phyloP scores from a whole-genome alignment of 305 asterid species.

The Nicotiana rustica region DNA sequence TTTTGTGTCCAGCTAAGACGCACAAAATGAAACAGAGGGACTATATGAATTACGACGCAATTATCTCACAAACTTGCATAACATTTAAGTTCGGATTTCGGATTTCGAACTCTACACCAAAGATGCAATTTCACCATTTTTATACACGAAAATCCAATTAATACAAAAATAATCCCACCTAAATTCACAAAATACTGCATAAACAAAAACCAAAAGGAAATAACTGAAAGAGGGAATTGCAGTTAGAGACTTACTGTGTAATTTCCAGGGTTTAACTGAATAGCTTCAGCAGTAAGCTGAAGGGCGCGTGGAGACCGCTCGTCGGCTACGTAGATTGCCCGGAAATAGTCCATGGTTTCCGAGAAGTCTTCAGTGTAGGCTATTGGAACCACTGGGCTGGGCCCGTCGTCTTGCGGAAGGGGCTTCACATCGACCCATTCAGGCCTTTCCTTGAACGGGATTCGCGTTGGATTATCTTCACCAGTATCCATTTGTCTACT shows the following conservation, averaged over 20 bases:
- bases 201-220: not conserved
- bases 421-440: slow-evolving; percentile 90
- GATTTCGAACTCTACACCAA: not conserved
- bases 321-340: slow-evolving; percentile 81
- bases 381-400: slow-evolving; percentile 83
- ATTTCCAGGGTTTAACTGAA: slow-evolving; percentile 79
- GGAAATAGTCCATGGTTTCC: slow-evolving; percentile 88
- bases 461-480: slow-evolving; percentile 17
- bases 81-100: not conserved
- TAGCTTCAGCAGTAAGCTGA: slow-evolving; percentile 77
- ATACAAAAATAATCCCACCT: slow-evolving; percentile 9
- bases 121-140: not conserved
- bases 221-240: not conserved
- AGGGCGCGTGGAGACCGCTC: slow-evolving; percentile 88
- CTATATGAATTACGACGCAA: not conserved
- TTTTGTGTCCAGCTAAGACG: too few relatives aligned
- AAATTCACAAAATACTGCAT: slow-evolving; percentile 6
- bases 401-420: slow-evolving; percentile 89
- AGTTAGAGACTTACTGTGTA: slow-evolving; percentile 65
- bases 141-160: not conserved
- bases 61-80: slow-evolving; percentile 16
- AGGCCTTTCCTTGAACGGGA: slow-evolving; percentile 64
- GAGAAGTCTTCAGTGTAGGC: slow-evolving; percentile 74
- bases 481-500: slow-evolving; percentile 7
- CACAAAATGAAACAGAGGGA: too few relatives aligned